Conservation (phyloP, 2,329 filamentous ascomycete species). For the Pezicula neosporulosa region DNA sequence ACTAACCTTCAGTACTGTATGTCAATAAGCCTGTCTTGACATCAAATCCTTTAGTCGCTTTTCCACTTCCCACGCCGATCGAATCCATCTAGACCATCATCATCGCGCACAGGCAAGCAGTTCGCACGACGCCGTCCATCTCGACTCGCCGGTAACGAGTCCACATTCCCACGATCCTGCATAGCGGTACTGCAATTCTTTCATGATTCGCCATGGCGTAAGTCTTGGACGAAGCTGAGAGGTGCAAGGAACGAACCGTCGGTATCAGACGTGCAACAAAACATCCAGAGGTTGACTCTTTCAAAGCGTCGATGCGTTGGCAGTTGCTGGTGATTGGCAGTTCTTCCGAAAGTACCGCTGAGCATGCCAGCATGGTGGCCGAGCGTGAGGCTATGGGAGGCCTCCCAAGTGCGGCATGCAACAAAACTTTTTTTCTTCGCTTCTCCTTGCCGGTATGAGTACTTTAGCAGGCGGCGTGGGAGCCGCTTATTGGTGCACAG, state of each 20-base stretch:
- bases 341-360: neutral
- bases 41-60: no score
- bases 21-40: no score
- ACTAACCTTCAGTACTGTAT: no score
- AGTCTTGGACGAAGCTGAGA: neutral
- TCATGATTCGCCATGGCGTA: neutral
- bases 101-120: no score
- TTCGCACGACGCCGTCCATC: no score
- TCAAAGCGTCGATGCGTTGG: neutral
- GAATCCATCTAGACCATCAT: no score
- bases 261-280: slow-evolving; percentile 1
- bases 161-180: neutral
- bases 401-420: neutral
- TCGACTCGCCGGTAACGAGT: neutral
- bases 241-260: neutral
- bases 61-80: no score
- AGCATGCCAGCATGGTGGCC: neutral
- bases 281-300: neutral
- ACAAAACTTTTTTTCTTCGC: neutral
- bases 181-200: neutral
- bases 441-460: no score
- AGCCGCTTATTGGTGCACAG: no score
- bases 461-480: no score
- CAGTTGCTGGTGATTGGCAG: neutral
- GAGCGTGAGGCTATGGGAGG: neutral